Evolutionary conservation across 768 basidiomycete genomes (phyloP).

Genomic region (Pleurotus sapidus): DNA sequence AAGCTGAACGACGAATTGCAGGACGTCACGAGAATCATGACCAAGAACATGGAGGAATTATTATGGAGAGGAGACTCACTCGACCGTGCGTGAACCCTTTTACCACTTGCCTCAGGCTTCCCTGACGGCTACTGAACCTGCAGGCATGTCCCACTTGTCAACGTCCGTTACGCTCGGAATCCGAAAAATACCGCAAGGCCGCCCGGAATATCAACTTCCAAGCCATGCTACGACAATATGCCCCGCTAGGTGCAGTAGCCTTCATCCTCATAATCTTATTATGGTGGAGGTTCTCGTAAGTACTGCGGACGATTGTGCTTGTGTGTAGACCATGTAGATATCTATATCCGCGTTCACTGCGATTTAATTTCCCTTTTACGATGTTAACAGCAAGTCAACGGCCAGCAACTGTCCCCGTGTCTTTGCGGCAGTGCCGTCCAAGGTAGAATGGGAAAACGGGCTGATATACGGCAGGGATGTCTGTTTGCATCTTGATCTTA

Average conservation of each 20-base stretch:
- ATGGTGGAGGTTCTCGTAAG: conserved; percentile 74
- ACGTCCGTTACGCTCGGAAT: conserved; percentile 93
- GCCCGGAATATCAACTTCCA: conserved; percentile 93
- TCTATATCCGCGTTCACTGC: conserved; percentile 10
- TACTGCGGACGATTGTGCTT: conserved; percentile 1
- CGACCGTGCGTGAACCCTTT: conserved; percentile 64
- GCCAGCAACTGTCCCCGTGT: no score
- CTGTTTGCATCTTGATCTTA: conserved; percentile 3
- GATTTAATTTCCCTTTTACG: background rate
- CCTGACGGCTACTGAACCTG: background rate
- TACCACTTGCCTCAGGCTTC: background rate
- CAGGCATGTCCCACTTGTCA: conserved; percentile 97
- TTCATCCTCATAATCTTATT: conserved; percentile 76
- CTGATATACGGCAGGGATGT: background rate
- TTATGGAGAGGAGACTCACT: conserved; percentile 97
- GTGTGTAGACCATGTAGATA: conserved; percentile 11
- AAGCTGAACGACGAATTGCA: conserved; percentile 94
- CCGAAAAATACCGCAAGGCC: conserved; percentile 95
- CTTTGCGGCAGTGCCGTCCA: no score
- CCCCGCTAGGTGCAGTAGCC: conserved; percentile 81
- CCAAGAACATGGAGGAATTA: conserved; percentile 99
- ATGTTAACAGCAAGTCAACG: no score
- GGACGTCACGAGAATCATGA: conserved; percentile 99
- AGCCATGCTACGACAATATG: conserved; percentile 94
- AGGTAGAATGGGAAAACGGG: background rate